Evolutionary conservation across 768 basidiomycete genomes (phyloP).

Genomic region (Lentinula sp.): DNA sequence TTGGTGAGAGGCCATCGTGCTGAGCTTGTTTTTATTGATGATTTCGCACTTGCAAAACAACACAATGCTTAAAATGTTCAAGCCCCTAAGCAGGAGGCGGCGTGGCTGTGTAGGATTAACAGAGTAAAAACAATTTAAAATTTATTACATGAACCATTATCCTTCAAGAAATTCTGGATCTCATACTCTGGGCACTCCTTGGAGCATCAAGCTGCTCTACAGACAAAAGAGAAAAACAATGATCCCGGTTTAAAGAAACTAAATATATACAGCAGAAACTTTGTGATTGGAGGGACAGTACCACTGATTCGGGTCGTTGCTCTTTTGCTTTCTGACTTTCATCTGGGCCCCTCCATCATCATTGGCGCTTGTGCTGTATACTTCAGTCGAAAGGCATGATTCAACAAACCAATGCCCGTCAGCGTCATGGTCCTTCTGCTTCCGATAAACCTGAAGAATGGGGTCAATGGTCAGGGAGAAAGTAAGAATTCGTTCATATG

Average conservation of each 20-base stretch:
- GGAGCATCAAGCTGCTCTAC: background rate
- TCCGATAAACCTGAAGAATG: conserved; percentile 50
- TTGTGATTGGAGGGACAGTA: conserved; percentile 2
- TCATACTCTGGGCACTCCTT: background rate
- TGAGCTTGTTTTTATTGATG: too few relatives aligned
- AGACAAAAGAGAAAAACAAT: background rate
- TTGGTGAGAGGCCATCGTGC: too few relatives aligned
- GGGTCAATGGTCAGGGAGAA: conserved; percentile 65
- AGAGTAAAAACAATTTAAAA: background rate
- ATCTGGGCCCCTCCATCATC: background rate
- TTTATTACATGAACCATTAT: background rate
- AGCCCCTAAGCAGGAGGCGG: too few relatives aligned
- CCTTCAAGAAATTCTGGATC: background rate
- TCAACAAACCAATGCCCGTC: conserved; percentile 52
- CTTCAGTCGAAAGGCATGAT: conserved; percentile 41
- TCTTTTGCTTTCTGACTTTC: conserved; percentile 1
- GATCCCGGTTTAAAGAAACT: background rate
- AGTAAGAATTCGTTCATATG: conserved; percentile 33
- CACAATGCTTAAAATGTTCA: too few relatives aligned
- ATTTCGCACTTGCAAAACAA: too few relatives aligned
- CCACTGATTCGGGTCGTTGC: conserved; percentile 1
- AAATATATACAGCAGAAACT: background rate
- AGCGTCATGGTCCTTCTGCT: conserved; percentile 22
- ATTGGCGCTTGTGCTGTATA: background rate
- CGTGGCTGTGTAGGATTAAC: too few relatives aligned